Percentiles rank a stretch among this genome's conserved stretches.
phyloP scores from a whole-genome alignment of 805 yeast species.

The Kuraishia cidri region DNA sequence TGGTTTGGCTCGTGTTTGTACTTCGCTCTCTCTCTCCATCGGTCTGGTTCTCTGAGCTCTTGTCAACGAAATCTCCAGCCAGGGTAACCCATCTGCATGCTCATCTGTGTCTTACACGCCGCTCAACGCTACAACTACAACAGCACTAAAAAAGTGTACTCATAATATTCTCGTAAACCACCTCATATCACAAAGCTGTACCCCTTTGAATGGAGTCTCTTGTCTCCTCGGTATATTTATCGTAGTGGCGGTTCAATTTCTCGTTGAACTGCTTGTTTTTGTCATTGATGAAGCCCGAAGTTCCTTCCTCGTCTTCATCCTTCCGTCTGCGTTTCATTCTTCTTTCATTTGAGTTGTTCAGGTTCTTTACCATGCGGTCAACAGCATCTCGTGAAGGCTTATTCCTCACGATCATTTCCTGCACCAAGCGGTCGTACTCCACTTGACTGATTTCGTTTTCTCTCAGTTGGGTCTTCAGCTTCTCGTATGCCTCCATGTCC shows the following conservation, averaged over 20 bases:
- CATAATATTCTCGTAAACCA: too few species aligned
- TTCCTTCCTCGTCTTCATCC: slow-evolving; percentile 23
- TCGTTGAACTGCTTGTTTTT: slow-evolving; percentile 68
- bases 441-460: slow-evolving; percentile 11
- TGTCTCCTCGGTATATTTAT: slow-evolving; percentile 16
- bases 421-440: slow-evolving; percentile 3
- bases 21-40: too few species aligned
- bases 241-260: slow-evolving; percentile 53
- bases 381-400: slow-evolving; percentile 27
- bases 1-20: too few species aligned
- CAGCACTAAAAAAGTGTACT: too few species aligned
- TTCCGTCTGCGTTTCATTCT: slow-evolving; percentile 26
- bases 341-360: slow-evolving; percentile 25
- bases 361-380: slow-evolving; percentile 20
- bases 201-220: slow-evolving; percentile 15
- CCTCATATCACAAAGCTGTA: slow-evolving; percentile 6
- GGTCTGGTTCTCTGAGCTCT: too few species aligned
- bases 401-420: slow-evolving; percentile 13
- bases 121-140: too few species aligned
- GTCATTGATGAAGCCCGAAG: slow-evolving; percentile 48
- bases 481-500: slow-evolving; percentile 31
- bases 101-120: too few species aligned
- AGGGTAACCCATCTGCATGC: too few species aligned
- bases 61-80: too few species aligned
- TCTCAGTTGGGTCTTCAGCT: slow-evolving; percentile 21